Evolutionary conservation across 495 filamentous ascomycete species (phyloP).

Genomic region (Oleoguttula mirabilis): DNA sequence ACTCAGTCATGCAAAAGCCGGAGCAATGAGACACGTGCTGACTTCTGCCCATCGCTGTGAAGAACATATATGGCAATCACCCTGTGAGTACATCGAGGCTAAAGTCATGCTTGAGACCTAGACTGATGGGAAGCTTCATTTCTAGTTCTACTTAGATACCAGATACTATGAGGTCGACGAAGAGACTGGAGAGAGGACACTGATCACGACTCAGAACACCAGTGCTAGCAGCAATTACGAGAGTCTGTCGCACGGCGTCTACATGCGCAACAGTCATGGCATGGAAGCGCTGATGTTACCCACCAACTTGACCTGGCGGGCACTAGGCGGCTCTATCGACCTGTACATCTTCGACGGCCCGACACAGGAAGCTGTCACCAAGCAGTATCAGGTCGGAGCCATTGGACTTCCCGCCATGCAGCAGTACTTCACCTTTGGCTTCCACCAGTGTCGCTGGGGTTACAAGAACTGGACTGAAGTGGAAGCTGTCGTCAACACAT

Average conservation of each 20-base stretch:
- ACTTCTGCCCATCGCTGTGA: too few relatives aligned
- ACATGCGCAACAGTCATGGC: slow-evolving; percentile 54
- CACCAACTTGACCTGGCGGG: slow-evolving; percentile 63
- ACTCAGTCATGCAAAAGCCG: too few relatives aligned
- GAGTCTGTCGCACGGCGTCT: slow-evolving; percentile 51
- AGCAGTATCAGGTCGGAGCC: slow-evolving; percentile 43
- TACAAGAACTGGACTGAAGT: slow-evolving; percentile 47
- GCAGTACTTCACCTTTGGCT: slow-evolving; percentile 50
- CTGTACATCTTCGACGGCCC: slow-evolving; percentile 53
- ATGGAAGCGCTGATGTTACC: slow-evolving; percentile 60
- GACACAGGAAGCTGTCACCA: slow-evolving; percentile 43
- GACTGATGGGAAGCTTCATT: too few relatives aligned
- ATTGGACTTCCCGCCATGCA: slow-evolving; percentile 52
- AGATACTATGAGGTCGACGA: slow-evolving; percentile 47
- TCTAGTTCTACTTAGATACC: slow-evolving; percentile 54
- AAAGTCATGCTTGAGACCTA: too few relatives aligned
- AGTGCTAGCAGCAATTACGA: slow-evolving; percentile 45
- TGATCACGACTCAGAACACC: slow-evolving; percentile 42
- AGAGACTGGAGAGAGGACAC: slow-evolving; percentile 39
- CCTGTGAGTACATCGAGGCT: slow-evolving; percentile 18
- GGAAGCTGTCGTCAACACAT: slow-evolving; percentile 45
- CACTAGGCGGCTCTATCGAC: slow-evolving; percentile 51
- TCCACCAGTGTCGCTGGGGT: slow-evolving; percentile 55
- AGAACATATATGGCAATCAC: slow-evolving; percentile 48
- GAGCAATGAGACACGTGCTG: too few relatives aligned